These are phyloP conservation scores for Sporothrix inflata DNA, from an alignment of 2,329 filamentous ascomycete species.

Conservation along the genomic window DNA sequence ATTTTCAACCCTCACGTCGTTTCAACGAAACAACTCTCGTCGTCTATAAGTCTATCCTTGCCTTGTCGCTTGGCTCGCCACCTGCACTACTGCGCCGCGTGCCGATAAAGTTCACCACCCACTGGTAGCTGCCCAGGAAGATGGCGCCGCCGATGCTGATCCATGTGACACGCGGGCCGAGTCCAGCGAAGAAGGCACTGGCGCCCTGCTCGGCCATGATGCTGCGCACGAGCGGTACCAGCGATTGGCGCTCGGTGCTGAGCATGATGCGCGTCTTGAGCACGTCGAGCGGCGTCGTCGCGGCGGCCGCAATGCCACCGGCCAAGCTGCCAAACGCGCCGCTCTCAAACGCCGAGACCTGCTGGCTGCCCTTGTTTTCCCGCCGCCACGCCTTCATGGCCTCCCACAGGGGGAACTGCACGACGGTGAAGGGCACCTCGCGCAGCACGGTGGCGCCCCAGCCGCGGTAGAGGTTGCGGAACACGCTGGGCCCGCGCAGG, in stretches of 20 bases:
- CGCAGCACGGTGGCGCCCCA: slow-evolving; percentile 91
- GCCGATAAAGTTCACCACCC: slow-evolving; percentile 74
- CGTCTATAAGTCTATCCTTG: slow-evolving; percentile 1
- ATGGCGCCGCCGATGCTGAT: slow-evolving; percentile 94
- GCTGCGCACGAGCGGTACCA: slow-evolving; percentile 61
- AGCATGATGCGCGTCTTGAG: slow-evolving; percentile 98
- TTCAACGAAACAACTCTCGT: neutral
- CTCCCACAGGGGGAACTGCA: slow-evolving; percentile 98
- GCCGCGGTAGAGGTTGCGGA: slow-evolving; percentile 85
- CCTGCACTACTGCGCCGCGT: slow-evolving; percentile 39
- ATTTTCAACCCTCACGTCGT: neutral
- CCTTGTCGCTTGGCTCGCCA: slow-evolving; percentile 36
- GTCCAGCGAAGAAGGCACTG: slow-evolving; percentile 72
- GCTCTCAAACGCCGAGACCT: slow-evolving; percentile 74
- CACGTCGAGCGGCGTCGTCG: slow-evolving; percentile 94
- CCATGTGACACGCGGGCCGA: slow-evolving; percentile 86
- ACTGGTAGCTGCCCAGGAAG: slow-evolving; percentile 92
- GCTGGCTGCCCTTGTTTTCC: slow-evolving; percentile 35
- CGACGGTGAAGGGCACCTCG: slow-evolving; percentile 95
- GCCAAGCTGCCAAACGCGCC: slow-evolving; percentile 82
- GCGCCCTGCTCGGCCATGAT: slow-evolving; percentile 69
- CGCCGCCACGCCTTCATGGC: slow-evolving; percentile 75
- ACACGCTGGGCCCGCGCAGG: slow-evolving; percentile 63
- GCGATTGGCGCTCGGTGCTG: slow-evolving; percentile 66
- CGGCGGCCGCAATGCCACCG: slow-evolving; percentile 80